These are phyloP conservation scores for Prorocentrum cordatum DNA, from an alignment of 169 alveolate species.

Conservation along the genomic window DNA sequence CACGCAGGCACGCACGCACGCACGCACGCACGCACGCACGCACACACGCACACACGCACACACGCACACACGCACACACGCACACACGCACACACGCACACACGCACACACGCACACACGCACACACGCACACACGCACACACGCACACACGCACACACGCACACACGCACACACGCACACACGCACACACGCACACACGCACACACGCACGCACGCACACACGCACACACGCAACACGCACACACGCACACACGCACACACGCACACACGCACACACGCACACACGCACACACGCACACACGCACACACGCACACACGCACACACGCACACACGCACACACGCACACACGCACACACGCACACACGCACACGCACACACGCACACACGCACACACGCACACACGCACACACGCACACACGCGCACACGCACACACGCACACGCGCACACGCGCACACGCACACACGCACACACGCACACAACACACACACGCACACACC, in stretches of 20 bases:
- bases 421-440: not conserved
- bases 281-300: not conserved
- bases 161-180: not conserved
- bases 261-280: not conserved
- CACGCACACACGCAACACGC: not conserved
- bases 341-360: not conserved
- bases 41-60: not conserved
- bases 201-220: not conserved
- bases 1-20: conserved; percentile 1
- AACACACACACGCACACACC: not conserved
- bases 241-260: not conserved
- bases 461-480: not conserved
- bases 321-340: not conserved
- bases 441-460: not conserved
- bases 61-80: not conserved
- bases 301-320: not conserved
- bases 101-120: not conserved
- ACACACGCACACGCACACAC: not conserved
- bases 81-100: not conserved
- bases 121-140: not conserved
- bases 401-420: not conserved
- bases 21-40: conserved; percentile 1
- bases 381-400: not conserved
- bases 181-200: not conserved
- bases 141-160: not conserved